phyloP scores from a whole-genome alignment of 257 asterid species.

The Solanum appendiculatum region DNA sequence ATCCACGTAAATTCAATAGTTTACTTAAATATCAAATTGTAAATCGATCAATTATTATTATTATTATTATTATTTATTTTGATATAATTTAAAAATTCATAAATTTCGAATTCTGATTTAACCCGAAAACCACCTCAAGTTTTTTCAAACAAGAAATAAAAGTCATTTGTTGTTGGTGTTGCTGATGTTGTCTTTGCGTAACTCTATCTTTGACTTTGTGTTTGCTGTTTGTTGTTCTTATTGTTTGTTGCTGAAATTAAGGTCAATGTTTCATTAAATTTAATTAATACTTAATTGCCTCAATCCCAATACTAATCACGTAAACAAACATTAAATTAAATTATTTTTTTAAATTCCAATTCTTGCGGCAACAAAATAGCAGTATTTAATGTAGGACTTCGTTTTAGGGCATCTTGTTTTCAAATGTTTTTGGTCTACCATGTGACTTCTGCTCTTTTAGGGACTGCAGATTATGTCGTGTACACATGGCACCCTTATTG shows the following conservation, averaged over 20 bases:
- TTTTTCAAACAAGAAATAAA: background rate
- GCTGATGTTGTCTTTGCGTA: slow-evolving; percentile 12
- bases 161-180: background rate
- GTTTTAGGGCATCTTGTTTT: slow-evolving; percentile 8
- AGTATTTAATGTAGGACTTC: slow-evolving; percentile 6
- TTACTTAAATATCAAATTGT: too few species aligned
- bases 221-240: slow-evolving; percentile 5
- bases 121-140: background rate
- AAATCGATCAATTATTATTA: too few species aligned
- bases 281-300: background rate
- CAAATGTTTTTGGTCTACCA: slow-evolving; percentile 34
- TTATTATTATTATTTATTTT: too few species aligned
- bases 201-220: slow-evolving; percentile 14
- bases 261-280: background rate
- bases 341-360: slow-evolving; percentile 7
- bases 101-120: background rate
- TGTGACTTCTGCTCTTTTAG: slow-evolving; percentile 39
- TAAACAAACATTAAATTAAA: background rate
- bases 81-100: background rate
- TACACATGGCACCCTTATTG: background rate
- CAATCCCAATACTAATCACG: slow-evolving; percentile 5
- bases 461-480: slow-evolving; percentile 6
- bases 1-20: too few species aligned
- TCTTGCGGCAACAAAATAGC: slow-evolving; percentile 34
- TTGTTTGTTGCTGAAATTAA: slow-evolving; percentile 8